phyloP scores from a whole-genome alignment of 208 protist genomes.

The Vickermania spadyakhi region DNA sequence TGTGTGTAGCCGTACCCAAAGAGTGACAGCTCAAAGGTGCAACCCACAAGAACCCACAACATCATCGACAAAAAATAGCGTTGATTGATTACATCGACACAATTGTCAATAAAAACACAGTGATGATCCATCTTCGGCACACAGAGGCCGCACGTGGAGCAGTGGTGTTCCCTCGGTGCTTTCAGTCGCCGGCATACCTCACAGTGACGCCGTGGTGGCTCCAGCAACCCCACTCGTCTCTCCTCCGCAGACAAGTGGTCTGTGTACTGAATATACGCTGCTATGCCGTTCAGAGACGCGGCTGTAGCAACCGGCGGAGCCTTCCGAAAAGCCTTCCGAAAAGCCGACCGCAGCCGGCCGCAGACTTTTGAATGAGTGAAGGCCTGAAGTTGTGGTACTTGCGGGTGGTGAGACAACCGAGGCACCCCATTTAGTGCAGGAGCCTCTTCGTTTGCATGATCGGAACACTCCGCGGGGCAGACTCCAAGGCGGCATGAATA shows the following conservation, averaged over 20 bases:
- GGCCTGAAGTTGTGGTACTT: too few species aligned
- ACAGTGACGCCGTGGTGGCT: conserved; percentile 57
- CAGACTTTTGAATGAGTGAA: background rate
- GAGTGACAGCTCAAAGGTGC: conserved; percentile 16
- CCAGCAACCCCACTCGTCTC: conserved; percentile 32
- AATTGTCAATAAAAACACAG: conserved; percentile 88
- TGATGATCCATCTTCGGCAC: conserved; percentile 87
- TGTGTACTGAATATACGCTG: conserved; percentile 1
- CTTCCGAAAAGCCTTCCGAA: background rate
- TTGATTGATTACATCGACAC: conserved; percentile 77
- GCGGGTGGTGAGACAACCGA: background rate
- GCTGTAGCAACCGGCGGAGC: background rate
- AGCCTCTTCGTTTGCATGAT: background rate
- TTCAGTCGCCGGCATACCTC: conserved; percentile 56
- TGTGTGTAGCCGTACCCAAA: conserved; percentile 16
- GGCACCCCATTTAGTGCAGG: background rate
- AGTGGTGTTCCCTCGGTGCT: conserved; percentile 85
- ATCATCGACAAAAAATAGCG: conserved; percentile 75
- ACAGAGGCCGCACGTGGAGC: conserved; percentile 58
- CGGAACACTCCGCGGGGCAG: background rate
- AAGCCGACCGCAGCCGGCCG: background rate
- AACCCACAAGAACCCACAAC: conserved; percentile 35
- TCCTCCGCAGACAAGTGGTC: conserved; percentile 19
- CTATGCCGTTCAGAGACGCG: background rate
- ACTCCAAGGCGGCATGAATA: background rate